Evolutionary conservation across 176 grass and related monocot species (phyloP), one percentile per base, ranked within the genome.

Genomic region (Oryza officinalis): DNA sequence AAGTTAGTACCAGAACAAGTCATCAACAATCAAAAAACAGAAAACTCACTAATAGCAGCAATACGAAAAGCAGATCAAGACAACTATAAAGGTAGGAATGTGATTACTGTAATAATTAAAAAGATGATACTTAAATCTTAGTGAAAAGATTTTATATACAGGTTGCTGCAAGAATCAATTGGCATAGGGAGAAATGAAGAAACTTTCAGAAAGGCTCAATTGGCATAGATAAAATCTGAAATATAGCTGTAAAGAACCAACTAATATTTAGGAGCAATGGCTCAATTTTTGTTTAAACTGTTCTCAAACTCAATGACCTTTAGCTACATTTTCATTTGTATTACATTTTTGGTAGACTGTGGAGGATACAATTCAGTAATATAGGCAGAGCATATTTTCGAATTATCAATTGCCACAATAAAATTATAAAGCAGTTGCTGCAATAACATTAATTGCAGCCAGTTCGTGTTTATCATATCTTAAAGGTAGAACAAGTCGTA

Each of bases 1-100:
- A 64, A 69, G 41, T 90, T 86, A 87, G 41, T 64, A 63, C 61
- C 75, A 63, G 23, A 38, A 37, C 3, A 73, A 79, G 5, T 27
- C 6, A 35, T n/a, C n/a, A 41, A 43, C 18, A 82, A 13, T 9
- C 10, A 26, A n/a, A 66, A 63, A 41, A 61, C 8, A 25, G 57
- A 13, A 41, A 67, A 8, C 20, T 38, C 11, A 65, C 13, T 30
- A 20, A 85, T 26, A 76, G 12, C 41, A 74, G 15, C 20, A 80
- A 80, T 45, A 13, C 35, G 18, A 8, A 69, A 33, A 0, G 12
- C 3, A 11, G 1, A 13, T 65, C 10, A 8, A 72, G 23, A 43
- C 10, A 47, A 30, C 27, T 65, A 13, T 30, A 43, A 75, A 20
- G 15, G 20, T 27, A 65, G 0, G 22, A 25, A 64, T 3, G 7